Evolutionary conservation across 2,329 filamentous ascomycete species (phyloP), one percentile per base, ranked within the genome.

Genomic region (Chrysosphaeria jannelii): DNA sequence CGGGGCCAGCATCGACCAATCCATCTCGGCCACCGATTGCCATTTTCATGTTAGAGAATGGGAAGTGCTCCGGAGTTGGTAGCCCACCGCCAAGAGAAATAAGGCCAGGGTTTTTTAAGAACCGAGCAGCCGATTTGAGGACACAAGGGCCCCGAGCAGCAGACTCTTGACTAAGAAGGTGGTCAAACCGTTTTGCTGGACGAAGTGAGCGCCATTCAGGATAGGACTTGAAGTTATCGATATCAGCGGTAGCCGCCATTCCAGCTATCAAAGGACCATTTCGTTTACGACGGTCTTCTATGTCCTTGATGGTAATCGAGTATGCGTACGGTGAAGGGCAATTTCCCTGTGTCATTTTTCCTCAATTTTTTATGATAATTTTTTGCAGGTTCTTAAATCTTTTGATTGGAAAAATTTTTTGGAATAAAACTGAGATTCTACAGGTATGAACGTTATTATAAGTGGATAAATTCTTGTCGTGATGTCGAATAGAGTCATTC

Each of bases 11-110:
- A 12, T 46, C 59, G 18, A 79, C 36, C 4, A 53, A 47, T 13
- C 55, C 46, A 4, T 16, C 24, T 10, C 16, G 22, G 8, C 53
- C 41, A n/a, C 48, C 43, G 5, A 64, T 62, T 40, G 85, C 89
- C 2, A 88, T 61, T 34, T 68, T 72, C 45, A 90, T 46, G 31
- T 54, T 57, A 32, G 81, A 65, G 36, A 93, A 66, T n/a, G 85
- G 85, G 38, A 97, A 97, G 45, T 88, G 75, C 40, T 81, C 67
- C 29, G 72, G 61, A 8, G 75, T 79, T 4, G 85, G 85, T 11
- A 97, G 51, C 4, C 85, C 85, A 24, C 85, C 85, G 26, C 85
- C 85, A 2, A 97, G 64, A 2, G 78, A 90, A 38, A 97, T 85
- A 28, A 91, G 47, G 10, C 71, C 78, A 1, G 78, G 75, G 19